Base-by-base conservation (phyloP, 768 basidiomycete species). In the Collybiopsis confluens region DNA sequence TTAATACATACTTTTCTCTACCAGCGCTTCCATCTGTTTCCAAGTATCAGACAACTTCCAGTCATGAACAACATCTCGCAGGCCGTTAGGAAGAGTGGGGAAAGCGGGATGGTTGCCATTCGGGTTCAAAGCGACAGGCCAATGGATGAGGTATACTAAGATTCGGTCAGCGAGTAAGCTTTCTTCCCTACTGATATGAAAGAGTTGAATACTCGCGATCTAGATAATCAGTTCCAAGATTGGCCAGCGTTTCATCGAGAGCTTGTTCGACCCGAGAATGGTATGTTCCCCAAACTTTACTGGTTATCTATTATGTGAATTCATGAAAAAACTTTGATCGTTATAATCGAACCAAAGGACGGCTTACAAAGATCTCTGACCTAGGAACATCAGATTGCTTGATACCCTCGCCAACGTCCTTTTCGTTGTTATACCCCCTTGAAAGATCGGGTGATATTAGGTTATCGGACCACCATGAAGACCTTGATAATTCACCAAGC, bases 211-310 rank as follows among this genome's bases (percentile, higher is more conserved):
- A 72, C 78, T 66, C 62, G 85, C 88, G 73, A 56, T 95, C 92
- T 23, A 95, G 78, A 69, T 94, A 94, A 71, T 91, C 85, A 28
- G 80, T 81, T n/a, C 86, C 90, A 28, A 96, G 82, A 62, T 83
- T 83, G 21, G 80, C 76, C 13, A 95, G 82, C 15, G 88, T 85
- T 62, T 85, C 76, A 64, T 92, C 82, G 11, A 95, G 77, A 54
- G 80, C 77, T 58, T 85, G 81, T 62, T 90, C 88, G 28, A 89
- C 89, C 41, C 83, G 78, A 45, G 73, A 69, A 65, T 91, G 90
- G 65, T 79, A 82, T 8, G 85, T 84, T 36, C 77, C 58, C 58
- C 58, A 59, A 27, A 88, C 62, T 61, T 86, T 88, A 66, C 85
- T 87, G 1, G 85, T 88, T 55, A 88, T 79, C 86, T 87, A 56